Conservation (phyloP, 305 asterid genomes). For the Solanum hybrid region DNA sequence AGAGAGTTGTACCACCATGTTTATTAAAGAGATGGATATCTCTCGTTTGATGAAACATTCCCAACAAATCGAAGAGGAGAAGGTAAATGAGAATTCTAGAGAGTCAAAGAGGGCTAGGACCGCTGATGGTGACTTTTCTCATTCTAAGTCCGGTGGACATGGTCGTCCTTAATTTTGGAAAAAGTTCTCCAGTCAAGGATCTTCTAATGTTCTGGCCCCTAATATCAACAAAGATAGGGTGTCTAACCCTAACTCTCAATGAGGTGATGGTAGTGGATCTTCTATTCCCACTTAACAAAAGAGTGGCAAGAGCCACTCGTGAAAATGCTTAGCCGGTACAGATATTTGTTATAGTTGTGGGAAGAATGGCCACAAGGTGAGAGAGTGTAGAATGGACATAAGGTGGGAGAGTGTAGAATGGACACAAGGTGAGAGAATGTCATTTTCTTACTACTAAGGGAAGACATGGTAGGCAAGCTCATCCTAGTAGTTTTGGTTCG, state of each 20-base stretch:
- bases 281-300: not conserved
- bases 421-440: no score
- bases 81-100: not conserved
- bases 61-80: not conserved
- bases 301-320: not conserved
- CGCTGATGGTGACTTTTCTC: not conserved
- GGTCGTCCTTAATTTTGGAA: not conserved
- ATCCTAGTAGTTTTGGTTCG: not conserved
- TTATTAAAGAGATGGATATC: no score
- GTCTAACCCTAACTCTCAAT: not conserved
- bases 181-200: not conserved
- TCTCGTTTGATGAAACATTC: not conserved
- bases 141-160: not conserved
- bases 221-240: no score
- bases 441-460: not conserved
- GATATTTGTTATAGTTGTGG: not conserved
- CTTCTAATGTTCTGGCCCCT: not conserved
- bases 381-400: no score
- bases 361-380: not conserved
- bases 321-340: not conserved
- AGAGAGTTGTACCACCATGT: not conserved
- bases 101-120: not conserved
- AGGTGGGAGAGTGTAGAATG: no score
- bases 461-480: not conserved
- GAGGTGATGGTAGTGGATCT: not conserved